Base-by-base conservation (phyloP, 75 land plant species). In the Selaginella tamariscina region DNA sequence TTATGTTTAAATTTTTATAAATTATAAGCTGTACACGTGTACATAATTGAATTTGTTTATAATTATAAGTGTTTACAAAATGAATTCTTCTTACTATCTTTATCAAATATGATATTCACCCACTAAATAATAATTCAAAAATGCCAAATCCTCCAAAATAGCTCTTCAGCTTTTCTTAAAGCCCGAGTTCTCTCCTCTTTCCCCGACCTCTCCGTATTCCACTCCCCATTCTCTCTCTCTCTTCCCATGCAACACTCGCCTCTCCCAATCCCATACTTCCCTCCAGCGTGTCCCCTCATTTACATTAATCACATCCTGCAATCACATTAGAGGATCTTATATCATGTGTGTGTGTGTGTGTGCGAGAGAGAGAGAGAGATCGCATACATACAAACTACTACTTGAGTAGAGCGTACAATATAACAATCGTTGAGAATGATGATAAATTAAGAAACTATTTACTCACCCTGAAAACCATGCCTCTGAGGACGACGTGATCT, bases 211-310 rank as follows among this genome's bases (percentile, higher is more conserved):
- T 5, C 15, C 49, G 66, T 64, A 11, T 68, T 78, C 80, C 80
- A 78, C 29, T 76, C 39, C 69, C 65, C 80, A 78, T 78, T 33
- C 66, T 78, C 64, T 78, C 80, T 63, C 75, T 65, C 44, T 78
- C 80, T 62, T 74, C 72, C 80, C 80, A 78, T n/a, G 62, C 54
- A 28, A 66, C 56, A 72, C 64, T 78, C 30, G 72, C 72, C 66
- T 78, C 33, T 78, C 80, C 80, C 80, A 78, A 55, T 78, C 78
- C 80, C 80, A 75, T 2, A 78, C 72, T 63, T 78, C 78, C 32
- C 54, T 78, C 72, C 63, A 78, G 2, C 24, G 65, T 32, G 31
- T 29, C 28, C 77, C 21, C 71, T 22, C 54, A 24, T 68, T 66
- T 55, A 33, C 56, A 30, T 68, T 63, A 20, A 32, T 29, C 54